phyloP scores from a whole-genome alignment of 768 basidiomycete species.

The Phylloporus sp. region DNA sequence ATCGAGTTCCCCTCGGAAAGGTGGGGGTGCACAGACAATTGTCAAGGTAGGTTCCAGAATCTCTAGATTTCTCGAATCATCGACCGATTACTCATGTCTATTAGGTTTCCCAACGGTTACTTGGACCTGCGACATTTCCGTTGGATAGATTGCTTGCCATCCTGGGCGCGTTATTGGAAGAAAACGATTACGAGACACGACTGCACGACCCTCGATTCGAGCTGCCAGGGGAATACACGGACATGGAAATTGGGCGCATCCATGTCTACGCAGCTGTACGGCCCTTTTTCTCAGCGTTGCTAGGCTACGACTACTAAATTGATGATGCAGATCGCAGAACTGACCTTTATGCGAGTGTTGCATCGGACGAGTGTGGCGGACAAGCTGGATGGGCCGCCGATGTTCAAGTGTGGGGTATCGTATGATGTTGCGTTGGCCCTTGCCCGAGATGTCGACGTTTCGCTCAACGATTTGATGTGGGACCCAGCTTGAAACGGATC shows the following conservation, averaged over 20 bases:
- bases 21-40: slow-evolving; percentile 36
- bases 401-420: slow-evolving; percentile 71
- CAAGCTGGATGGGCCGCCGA: slow-evolving; percentile 63
- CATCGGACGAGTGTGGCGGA: slow-evolving; percentile 60
- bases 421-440: slow-evolving; percentile 52
- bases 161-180: slow-evolving; percentile 71
- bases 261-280: slow-evolving; percentile 58
- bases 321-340: slow-evolving; percentile 54
- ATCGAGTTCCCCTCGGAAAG: slow-evolving; percentile 35
- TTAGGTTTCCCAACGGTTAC: slow-evolving; percentile 70
- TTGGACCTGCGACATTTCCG: slow-evolving; percentile 76
- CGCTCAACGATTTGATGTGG: slow-evolving; percentile 65
- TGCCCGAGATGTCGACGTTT: slow-evolving; percentile 57
- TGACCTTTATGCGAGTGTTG: slow-evolving; percentile 62
- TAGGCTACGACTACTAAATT: not conserved
- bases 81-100: not conserved
- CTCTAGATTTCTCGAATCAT: not conserved
- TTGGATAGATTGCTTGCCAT: slow-evolving; percentile 79
- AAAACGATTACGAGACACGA: slow-evolving; percentile 53
- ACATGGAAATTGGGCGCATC: slow-evolving; percentile 65
- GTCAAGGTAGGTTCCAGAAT: slow-evolving; percentile 37
- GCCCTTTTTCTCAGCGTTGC: slow-evolving; percentile 5
- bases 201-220: slow-evolving; percentile 44
- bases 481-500: slow-evolving; percentile 37
- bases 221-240: slow-evolving; percentile 67